phyloP scores from a whole-genome alignment of 768 basidiomycete species.

The Rhodotorula taiwanensis region DNA sequence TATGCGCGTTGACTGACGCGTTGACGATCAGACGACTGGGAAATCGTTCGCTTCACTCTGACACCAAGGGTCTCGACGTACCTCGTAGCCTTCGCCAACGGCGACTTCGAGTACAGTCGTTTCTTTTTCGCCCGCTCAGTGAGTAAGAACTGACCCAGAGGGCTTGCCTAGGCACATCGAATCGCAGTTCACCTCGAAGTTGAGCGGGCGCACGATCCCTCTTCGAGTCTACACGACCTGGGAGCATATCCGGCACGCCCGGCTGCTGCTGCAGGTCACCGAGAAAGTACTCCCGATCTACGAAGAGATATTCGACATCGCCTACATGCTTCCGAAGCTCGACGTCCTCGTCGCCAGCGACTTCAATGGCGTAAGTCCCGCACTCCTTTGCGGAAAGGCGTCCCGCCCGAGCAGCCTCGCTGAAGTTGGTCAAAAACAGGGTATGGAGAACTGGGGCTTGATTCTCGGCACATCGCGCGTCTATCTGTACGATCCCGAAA shows the following conservation, averaged over 20 bases:
- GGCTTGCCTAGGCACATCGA: constrained; percentile 51
- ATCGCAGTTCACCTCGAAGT: constrained; percentile 65
- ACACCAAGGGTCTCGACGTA: constrained; percentile 54
- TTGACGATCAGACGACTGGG: constrained; percentile 53
- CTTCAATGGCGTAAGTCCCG: constrained; percentile 58
- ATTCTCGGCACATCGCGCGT: constrained; percentile 81
- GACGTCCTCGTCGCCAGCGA: constrained; percentile 85
- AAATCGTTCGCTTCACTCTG: constrained; percentile 69
- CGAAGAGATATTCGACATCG: constrained; percentile 84
- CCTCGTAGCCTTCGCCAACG: constrained; percentile 44
- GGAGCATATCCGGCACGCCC: constrained; percentile 71
- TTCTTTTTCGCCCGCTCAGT: too few relatives aligned
- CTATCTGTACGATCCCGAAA: constrained; percentile 69
- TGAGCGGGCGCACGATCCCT: constrained; percentile 72
- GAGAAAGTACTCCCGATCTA: constrained; percentile 72
- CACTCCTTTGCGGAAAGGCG: too few relatives aligned
- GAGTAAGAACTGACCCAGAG: too few relatives aligned
- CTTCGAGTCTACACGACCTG: constrained; percentile 78
- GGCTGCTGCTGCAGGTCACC: constrained; percentile 83
- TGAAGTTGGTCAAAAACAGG: constrained; percentile 39
- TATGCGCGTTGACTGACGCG: not conserved
- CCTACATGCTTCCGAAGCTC: constrained; percentile 86
- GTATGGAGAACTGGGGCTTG: constrained; percentile 66
- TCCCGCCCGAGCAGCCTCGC: too few relatives aligned
- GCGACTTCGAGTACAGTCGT: constrained; percentile 55